Evolutionary conservation across 345 rosid species (phyloP).

Genomic region (Hevea brasiliensis): DNA sequence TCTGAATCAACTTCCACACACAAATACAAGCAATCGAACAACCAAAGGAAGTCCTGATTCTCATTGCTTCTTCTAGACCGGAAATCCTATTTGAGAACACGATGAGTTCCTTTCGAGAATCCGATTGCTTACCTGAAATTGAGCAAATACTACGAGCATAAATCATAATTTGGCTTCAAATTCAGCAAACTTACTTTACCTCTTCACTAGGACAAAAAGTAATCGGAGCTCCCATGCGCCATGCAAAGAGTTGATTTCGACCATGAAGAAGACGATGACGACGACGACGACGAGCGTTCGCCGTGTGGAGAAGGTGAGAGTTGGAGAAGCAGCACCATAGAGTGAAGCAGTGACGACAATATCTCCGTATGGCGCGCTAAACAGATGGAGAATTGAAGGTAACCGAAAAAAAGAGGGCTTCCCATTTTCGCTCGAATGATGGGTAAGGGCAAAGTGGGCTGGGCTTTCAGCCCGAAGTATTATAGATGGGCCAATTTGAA

Average conservation of each 20-base stretch:
- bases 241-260: slow-evolving; percentile 31
- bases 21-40: background rate
- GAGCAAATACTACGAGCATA: background rate
- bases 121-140: slow-evolving; percentile 34
- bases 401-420: background rate
- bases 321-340: slow-evolving; percentile 29
- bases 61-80: slow-evolving; percentile 70
- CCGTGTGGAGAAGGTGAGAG: slow-evolving; percentile 29
- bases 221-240: slow-evolving; percentile 44
- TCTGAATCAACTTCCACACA: slow-evolving; percentile 24
- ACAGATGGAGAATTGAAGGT: background rate
- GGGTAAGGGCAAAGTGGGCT: background rate
- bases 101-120: slow-evolving; percentile 25
- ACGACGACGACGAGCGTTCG: slow-evolving; percentile 16
- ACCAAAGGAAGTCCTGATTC: slow-evolving; percentile 52
- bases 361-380: background rate
- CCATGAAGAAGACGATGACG: slow-evolving; percentile 17
- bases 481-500: background rate
- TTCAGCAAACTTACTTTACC: slow-evolving; percentile 27
- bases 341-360: slow-evolving; percentile 51
- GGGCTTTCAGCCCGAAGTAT: background rate
- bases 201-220: slow-evolving; percentile 37
- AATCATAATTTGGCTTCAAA: background rate
- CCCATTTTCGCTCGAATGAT: background rate
- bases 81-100: slow-evolving; percentile 53